Base-by-base conservation (phyloP, 1,139 yeast species). In the Zygotorulaspora mrakii region DNA sequence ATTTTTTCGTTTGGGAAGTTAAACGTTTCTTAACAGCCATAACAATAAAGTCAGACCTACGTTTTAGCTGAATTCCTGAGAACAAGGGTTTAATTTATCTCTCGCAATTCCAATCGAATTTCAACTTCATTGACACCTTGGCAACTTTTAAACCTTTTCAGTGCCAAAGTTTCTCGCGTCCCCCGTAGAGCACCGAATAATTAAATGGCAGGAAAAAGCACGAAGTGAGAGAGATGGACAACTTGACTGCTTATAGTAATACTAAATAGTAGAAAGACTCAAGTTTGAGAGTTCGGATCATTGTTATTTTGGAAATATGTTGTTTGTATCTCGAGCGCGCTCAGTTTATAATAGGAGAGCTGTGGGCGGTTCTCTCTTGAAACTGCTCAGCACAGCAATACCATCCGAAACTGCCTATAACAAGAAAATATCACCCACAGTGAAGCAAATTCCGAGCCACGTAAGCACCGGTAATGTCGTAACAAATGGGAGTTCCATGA, bases 11-110 rank as follows among this genome's bases (percentile, higher is more conserved):
- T 28, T 28, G 28, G 33, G 38, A 18, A 24, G 31, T 30, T 22
- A 20, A n/a, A 14, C 47, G 40, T 25, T 40, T 43, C 33, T 35
- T 40, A n/a, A 35, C 31, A 29, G 35, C 40, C 47, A 43, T 43
- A 17, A 22, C 29, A 31, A 17, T 14, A 12, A 10, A 28, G 20
- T 17, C 13, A 14, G 31, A 28, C 31, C 9, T 16, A 9, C 14
- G 11, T 16, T 17, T 28, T 16, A 28, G 18, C n/a, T 10, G 13
- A 14, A 4, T 11, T 11, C 18, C 21, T 14, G 31, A 28, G 11
- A n/a, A 13, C 22, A 20, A 20, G 6, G 6, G 6, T 20, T 20
- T 20, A 9, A 20, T 6, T 6, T 20, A 20, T 9, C 9, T 9
- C 22, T 9, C 22, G 9, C 6, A 20, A 6, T 20, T 6, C 22